Conservation (phyloP, 2,329 filamentous ascomycete genomes). For the Aureobasidium melanogenum region DNA sequence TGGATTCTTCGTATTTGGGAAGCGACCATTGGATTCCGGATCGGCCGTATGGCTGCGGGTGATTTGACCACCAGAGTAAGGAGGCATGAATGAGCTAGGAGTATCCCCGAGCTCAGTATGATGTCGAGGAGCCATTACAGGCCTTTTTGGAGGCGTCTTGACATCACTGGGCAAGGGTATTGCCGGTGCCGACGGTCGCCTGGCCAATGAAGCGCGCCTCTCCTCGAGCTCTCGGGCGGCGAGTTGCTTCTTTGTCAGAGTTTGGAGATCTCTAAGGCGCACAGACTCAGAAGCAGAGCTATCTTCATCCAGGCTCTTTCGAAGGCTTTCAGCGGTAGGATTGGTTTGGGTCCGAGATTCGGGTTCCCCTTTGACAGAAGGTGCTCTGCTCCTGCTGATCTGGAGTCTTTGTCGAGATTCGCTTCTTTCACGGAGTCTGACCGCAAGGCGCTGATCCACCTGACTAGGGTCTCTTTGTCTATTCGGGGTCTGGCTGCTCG, state of each 20-base stretch:
- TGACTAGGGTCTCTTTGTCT: neutral
- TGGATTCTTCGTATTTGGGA: conserved; percentile 22
- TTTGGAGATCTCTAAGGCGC: neutral
- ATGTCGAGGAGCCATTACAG: conserved; percentile 27
- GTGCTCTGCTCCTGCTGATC: neutral
- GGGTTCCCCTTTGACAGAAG: neutral
- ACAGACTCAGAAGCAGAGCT: conserved; percentile 31
- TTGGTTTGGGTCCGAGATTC: neutral
- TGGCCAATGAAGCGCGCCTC: conserved; percentile 71
- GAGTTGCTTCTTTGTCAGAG: conserved; percentile 33
- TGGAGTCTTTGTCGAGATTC: neutral
- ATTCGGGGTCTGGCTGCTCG: conserved; percentile 16
- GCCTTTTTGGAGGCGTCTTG: conserved; percentile 26
- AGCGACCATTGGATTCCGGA: conserved; percentile 38
- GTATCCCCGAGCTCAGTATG: conserved; percentile 36
- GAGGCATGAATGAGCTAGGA: conserved; percentile 29
- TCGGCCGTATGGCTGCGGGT: conserved; percentile 59
- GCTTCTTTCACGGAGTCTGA: neutral
- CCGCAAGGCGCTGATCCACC: neutral
- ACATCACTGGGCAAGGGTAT: conserved; percentile 65
- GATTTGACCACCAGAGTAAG: conserved; percentile 28
- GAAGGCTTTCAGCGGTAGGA: too few species aligned
- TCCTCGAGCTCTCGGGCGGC: conserved; percentile 78
- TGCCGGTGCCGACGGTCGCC: conserved; percentile 67
- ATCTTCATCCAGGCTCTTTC: neutral